phyloP scores from a whole-genome alignment of 139 green algal genomes.

The Chlamydomonas urium region DNA sequence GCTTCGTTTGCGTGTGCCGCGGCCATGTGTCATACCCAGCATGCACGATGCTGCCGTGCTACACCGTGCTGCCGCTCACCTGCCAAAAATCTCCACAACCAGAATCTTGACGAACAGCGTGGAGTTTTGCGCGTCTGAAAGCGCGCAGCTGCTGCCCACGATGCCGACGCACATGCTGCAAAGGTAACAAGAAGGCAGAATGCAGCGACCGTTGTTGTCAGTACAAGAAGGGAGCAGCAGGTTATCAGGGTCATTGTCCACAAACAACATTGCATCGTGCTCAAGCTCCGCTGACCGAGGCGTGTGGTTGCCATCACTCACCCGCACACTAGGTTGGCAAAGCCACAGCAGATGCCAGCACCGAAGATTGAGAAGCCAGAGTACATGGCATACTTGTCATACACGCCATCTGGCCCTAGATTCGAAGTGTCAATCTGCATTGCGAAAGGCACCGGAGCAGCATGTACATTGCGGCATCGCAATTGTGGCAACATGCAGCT shows the following conservation, averaged over 20 bases:
- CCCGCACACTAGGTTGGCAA: conserved; percentile 96
- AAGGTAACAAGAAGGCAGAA: background rate
- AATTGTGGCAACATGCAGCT: conserved; percentile 40
- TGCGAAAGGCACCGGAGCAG: no score
- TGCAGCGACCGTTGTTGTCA: no score
- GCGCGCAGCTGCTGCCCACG: conserved; percentile 88
- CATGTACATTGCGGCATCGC: no score
- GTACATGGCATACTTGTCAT: conserved; percentile 51
- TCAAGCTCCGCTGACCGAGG: no score
- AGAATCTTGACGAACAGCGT: conserved; percentile 99
- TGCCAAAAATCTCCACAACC: conserved; percentile 99
- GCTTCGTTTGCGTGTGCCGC: background rate
- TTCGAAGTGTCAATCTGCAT: no score
- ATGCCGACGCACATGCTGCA: conserved; percentile 95
- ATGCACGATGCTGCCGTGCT: conserved; percentile 27
- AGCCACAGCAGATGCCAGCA: conserved; percentile 87
- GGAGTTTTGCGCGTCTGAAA: conserved; percentile 96
- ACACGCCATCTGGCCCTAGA: no score
- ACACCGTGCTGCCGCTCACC: conserved; percentile 16
- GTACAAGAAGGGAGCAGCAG: no score
- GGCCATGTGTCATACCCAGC: no score
- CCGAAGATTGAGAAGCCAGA: conserved; percentile 94
- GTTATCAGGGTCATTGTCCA: no score
- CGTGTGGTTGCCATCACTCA: conserved; percentile 38
- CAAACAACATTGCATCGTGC: no score